phyloP scores from a whole-genome alignment of 352 stramenopile species.

The Thraustochytrium sp. region DNA sequence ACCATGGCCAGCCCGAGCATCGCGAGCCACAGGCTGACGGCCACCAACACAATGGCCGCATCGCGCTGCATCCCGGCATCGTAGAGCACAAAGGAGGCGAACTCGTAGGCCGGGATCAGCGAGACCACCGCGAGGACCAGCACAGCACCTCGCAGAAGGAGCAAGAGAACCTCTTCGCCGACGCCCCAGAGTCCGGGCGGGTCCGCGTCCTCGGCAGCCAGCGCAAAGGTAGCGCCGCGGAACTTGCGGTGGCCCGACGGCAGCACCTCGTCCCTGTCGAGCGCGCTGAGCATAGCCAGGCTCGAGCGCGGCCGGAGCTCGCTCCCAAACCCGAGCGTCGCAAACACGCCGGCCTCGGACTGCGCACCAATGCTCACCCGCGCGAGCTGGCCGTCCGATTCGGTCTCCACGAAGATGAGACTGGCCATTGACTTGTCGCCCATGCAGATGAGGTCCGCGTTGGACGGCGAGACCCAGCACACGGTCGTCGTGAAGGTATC shows the following conservation, averaged over 20 bases:
- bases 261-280: not conserved
- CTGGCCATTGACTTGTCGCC: not conserved
- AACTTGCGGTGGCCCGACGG: not conserved
- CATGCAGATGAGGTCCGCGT: not conserved
- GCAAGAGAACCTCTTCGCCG: not conserved
- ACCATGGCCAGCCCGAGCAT: not conserved
- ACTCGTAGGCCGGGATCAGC: not conserved
- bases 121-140: not conserved
- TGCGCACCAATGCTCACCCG: not conserved
- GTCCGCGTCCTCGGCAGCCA: not conserved
- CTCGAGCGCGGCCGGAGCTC: not conserved
- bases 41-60: not conserved
- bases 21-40: not conserved
- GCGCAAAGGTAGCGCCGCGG: not conserved
- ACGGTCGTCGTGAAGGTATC: not conserved
- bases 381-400: not conserved
- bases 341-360: not conserved
- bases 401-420: not conserved
- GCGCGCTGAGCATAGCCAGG: not conserved
- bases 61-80: not conserved
- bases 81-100: not conserved
- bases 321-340: not conserved
- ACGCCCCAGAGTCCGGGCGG: not conserved
- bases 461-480: not conserved
- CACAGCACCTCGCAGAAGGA: not conserved